Percentiles rank a stretch among this genome's conserved stretches.
phyloP scores from a whole-genome alignment of 257 asterid species.

The Solanum boliviense region DNA sequence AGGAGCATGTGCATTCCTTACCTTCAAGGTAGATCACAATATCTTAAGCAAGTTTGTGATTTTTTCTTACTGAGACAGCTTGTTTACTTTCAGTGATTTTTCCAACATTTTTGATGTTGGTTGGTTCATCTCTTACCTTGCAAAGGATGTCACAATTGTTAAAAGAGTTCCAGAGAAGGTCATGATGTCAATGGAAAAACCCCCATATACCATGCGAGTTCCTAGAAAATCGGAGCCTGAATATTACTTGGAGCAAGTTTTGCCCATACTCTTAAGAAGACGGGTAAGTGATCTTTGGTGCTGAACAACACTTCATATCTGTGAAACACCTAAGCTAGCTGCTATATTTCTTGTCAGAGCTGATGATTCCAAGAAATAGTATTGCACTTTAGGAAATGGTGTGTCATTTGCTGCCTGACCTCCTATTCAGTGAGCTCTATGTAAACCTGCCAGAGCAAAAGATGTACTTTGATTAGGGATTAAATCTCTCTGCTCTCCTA shows the following conservation, averaged over 20 bases:
- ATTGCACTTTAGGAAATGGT: neutral
- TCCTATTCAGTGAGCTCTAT: neutral
- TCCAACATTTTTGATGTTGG: slow-evolving; percentile 75
- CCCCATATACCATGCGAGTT: slow-evolving; percentile 98
- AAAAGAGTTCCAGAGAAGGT: slow-evolving; percentile 93
- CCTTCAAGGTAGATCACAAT: neutral
- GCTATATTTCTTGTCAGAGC: neutral
- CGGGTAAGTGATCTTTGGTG: slow-evolving; percentile 48
- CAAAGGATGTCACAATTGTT: slow-evolving; percentile 76
- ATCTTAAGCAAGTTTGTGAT: neutral
- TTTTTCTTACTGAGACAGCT: neutral
- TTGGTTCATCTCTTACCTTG: slow-evolving; percentile 92
- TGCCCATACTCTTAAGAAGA: slow-evolving; percentile 86
- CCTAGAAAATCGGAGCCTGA: slow-evolving; percentile 97
- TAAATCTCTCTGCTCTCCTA: neutral
- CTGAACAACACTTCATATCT: neutral
- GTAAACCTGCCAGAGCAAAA: neutral
- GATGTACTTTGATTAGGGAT: neutral
- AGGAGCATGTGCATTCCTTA: neutral
- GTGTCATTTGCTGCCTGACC: neutral
- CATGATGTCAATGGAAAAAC: slow-evolving; percentile 97
- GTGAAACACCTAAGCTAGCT: neutral
- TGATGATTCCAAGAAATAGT: neutral
- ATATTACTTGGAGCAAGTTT: slow-evolving; percentile 90
- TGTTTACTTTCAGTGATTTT: slow-evolving; percentile 70